phyloP scores from a whole-genome alignment of 2,329 filamentous ascomycete genomes.

The Plenodomus lindquistii region DNA sequence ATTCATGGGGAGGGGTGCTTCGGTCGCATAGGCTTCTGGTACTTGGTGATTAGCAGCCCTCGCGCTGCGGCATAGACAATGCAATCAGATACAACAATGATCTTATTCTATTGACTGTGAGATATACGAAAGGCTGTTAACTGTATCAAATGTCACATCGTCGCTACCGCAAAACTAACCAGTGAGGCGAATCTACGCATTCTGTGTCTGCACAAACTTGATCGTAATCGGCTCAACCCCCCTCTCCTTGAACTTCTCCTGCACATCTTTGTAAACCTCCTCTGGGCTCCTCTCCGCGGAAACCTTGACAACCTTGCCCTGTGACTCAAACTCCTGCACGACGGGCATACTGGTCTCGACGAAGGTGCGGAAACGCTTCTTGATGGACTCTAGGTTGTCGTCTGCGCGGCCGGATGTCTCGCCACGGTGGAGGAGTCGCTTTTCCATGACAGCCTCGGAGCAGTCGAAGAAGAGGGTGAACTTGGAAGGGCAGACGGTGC shows the following conservation, averaged over 20 bases:
- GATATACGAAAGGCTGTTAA: no score
- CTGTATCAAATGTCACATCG: not conserved
- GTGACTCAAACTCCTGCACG: slow-evolving; percentile 77
- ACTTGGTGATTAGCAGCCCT: slow-evolving; percentile 33
- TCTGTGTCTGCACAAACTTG: slow-evolving; percentile 34
- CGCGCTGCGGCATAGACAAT: slow-evolving; percentile 41
- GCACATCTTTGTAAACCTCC: slow-evolving; percentile 62
- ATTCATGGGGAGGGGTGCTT: slow-evolving; percentile 28
- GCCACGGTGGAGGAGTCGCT: slow-evolving; percentile 80
- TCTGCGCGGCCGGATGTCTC: slow-evolving; percentile 90
- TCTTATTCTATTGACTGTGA: not conserved
- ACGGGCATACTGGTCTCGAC: slow-evolving; percentile 98
- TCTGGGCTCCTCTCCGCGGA: slow-evolving; percentile 71
- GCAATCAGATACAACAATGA: slow-evolving; percentile 24
- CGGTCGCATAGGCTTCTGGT: slow-evolving; percentile 36
- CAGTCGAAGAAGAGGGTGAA: slow-evolving; percentile 95
- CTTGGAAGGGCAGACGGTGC: slow-evolving; percentile 78
- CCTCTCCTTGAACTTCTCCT: slow-evolving; percentile 38
- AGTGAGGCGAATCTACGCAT: slow-evolving; percentile 11
- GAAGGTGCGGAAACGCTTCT: slow-evolving; percentile 94
- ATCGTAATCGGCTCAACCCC: slow-evolving; percentile 37
- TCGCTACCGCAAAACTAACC: not conserved
- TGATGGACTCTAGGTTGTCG: slow-evolving; percentile 93
- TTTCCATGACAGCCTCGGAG: slow-evolving; percentile 85
- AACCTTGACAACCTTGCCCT: slow-evolving; percentile 80